Percentiles rank a stretch among this genome's conserved stretches.
Evolutionary conservation across 306 rosid genomes (phyloP).

Genomic region (Cicer cuneatum): DNA sequence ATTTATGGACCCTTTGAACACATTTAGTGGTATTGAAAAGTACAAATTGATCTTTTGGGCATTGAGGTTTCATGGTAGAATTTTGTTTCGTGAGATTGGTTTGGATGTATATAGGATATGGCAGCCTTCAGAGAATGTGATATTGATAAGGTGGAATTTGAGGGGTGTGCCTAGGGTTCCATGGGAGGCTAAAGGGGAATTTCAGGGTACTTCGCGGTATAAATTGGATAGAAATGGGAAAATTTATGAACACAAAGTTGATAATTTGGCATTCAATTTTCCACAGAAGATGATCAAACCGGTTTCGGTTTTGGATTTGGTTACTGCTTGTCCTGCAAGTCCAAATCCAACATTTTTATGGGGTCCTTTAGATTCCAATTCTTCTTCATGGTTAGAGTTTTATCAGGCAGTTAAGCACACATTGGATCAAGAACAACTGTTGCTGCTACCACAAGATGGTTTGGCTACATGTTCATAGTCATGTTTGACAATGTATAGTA

Average conservation of each 20-base stretch:
- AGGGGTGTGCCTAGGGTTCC: slow-evolving; percentile 92
- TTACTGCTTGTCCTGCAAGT: slow-evolving; percentile 82
- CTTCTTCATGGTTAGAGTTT: slow-evolving; percentile 82
- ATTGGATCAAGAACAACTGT: slow-evolving; percentile 60
- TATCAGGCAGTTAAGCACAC: slow-evolving; percentile 75
- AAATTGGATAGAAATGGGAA: slow-evolving; percentile 88
- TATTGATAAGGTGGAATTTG: slow-evolving; percentile 87
- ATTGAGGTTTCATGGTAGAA: slow-evolving; percentile 80
- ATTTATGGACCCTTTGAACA: slow-evolving; percentile 84
- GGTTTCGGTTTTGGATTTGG: slow-evolving; percentile 85
- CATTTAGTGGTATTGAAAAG: slow-evolving; percentile 82
- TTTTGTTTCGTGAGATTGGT: slow-evolving; percentile 81
- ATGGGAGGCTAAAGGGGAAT: slow-evolving; percentile 90
- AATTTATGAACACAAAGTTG: slow-evolving; percentile 90
- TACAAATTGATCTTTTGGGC: slow-evolving; percentile 97
- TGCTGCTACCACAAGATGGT: slow-evolving; percentile 73
- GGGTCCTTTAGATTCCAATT: slow-evolving; percentile 64
- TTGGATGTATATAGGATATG: slow-evolving; percentile 82
- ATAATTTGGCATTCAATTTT: slow-evolving; percentile 89
- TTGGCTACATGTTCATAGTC: slow-evolving; percentile 74
- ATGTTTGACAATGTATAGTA: slow-evolving; percentile 50
- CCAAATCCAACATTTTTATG: slow-evolving; percentile 89
- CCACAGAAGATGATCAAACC: slow-evolving; percentile 68
- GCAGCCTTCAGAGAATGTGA: slow-evolving; percentile 96
- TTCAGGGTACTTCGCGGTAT: slow-evolving; percentile 91